Conservation (phyloP, 495 filamentous ascomycete genomes). For the Penicillium egyptiacum region DNA sequence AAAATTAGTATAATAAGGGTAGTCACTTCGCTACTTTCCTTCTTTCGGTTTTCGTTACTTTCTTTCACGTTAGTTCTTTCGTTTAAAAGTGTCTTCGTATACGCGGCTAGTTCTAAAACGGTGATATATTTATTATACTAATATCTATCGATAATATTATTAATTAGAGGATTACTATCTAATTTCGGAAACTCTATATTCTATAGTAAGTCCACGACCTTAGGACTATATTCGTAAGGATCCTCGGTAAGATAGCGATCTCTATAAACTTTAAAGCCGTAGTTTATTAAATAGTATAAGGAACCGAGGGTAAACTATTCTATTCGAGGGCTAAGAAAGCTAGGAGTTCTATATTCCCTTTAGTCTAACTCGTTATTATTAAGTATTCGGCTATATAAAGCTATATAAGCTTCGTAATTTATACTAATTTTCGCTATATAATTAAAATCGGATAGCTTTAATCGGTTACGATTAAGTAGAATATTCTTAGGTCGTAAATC, state of each 20-base stretch:
- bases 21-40: neutral
- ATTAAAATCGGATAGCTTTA: constrained; percentile 36
- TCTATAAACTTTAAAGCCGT: constrained; percentile 39
- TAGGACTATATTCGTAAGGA: constrained; percentile 36
- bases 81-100: constrained; percentile 16
- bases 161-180: constrained; percentile 34
- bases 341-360: constrained; percentile 28
- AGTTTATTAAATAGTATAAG: constrained; percentile 40
- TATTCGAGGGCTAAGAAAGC: constrained; percentile 35
- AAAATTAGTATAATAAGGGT: too few species aligned
- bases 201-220: constrained; percentile 35
- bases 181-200: constrained; percentile 38
- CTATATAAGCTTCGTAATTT: constrained; percentile 27
- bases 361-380: constrained; percentile 25
- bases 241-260: constrained; percentile 35
- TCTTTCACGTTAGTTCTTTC: constrained; percentile 1
- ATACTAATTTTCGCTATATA: constrained; percentile 31
- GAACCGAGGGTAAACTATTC: constrained; percentile 42
- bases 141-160: constrained; percentile 39
- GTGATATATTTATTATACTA: constrained; percentile 39
- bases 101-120: constrained; percentile 31
- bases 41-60: constrained; percentile 4
- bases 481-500: constrained; percentile 36
- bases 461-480: constrained; percentile 25
- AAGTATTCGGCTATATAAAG: constrained; percentile 31